phyloP scores from a whole-genome alignment of 1,139 yeast genomes.

The Protomyces inouyei region DNA sequence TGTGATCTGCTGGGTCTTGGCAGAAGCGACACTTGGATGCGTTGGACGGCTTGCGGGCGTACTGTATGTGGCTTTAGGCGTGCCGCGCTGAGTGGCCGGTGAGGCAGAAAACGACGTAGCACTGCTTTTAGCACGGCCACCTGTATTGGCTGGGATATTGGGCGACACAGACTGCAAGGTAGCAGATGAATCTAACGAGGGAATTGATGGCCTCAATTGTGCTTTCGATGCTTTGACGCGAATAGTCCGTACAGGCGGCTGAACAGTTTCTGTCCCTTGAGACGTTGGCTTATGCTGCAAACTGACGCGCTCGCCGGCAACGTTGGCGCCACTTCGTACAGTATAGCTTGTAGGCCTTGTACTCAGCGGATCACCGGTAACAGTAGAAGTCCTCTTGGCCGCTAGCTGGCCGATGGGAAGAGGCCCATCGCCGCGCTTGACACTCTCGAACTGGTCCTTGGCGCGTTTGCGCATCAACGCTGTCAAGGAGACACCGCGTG shows the following conservation, averaged over 20 bases:
- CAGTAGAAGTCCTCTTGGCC: not conserved
- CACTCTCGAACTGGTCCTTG: constrained; percentile 9
- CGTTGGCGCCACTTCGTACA: not conserved
- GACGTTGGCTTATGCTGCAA: not conserved
- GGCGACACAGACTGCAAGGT: not conserved
- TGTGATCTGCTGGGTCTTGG: not conserved
- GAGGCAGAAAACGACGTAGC: not conserved
- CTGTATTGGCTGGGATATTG: not conserved
- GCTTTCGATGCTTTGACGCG: not conserved
- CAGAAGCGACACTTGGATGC: not conserved
- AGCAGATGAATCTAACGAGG: not conserved
- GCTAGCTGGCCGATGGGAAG: not conserved
- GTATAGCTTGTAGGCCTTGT: not conserved
- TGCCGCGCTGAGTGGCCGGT: not conserved
- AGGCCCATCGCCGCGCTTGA: not conserved
- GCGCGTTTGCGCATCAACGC: constrained; percentile 3
- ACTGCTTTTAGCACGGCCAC: not conserved
- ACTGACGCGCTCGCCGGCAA: not conserved
- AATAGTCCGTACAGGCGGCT: not conserved
- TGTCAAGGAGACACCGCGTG: not conserved
- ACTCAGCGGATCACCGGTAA: not conserved
- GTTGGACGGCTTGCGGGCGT: not conserved
- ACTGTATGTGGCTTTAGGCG: not conserved
- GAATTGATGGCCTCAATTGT: not conserved
- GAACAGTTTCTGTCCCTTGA: not conserved